Percentiles rank a stretch among this genome's conserved stretches.
Evolutionary conservation across 2,329 filamentous ascomycete species (phyloP).

Genomic region (Sporothrix variecibatus): DNA sequence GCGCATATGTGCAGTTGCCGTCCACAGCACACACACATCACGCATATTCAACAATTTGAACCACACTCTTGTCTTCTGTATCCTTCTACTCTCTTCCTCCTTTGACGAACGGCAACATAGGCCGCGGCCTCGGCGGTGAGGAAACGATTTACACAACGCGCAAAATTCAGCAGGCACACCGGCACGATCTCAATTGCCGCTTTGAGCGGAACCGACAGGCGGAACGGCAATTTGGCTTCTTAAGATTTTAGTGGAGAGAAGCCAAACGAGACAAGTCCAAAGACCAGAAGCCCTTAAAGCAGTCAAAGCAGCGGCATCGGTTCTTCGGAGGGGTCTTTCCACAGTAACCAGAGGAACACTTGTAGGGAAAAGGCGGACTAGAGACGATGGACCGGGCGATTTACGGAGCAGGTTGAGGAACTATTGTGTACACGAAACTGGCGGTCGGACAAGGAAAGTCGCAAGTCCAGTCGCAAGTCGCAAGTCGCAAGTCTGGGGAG

Average conservation of each 20-base stretch:
- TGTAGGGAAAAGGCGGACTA: neutral
- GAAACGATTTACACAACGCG: neutral
- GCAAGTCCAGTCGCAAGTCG: too few relatives aligned
- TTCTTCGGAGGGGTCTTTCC: neutral
- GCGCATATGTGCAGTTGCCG: neutral
- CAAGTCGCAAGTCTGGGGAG: neutral
- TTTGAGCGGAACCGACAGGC: conserved; percentile 17
- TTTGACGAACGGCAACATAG: neutral
- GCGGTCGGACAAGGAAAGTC: neutral
- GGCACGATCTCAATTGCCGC: conserved; percentile 17
- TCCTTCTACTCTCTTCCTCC: neutral
- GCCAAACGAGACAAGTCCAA: neutral
- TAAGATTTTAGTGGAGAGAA: neutral
- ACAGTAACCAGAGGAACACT: neutral
- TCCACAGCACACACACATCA: neutral
- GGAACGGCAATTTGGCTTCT: conserved; percentile 10
- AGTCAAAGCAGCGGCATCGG: neutral
- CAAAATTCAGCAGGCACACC: neutral
- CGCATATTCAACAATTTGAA: neutral
- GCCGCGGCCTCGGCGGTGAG: neutral
- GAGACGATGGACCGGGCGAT: neutral
- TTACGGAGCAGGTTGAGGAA: conserved; percentile 1
- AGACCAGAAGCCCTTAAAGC: neutral
- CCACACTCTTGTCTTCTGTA: neutral
- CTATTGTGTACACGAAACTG: neutral